phyloP scores from a whole-genome alignment of 2,329 filamentous ascomycete genomes.

The Fusarium camptoceras region DNA sequence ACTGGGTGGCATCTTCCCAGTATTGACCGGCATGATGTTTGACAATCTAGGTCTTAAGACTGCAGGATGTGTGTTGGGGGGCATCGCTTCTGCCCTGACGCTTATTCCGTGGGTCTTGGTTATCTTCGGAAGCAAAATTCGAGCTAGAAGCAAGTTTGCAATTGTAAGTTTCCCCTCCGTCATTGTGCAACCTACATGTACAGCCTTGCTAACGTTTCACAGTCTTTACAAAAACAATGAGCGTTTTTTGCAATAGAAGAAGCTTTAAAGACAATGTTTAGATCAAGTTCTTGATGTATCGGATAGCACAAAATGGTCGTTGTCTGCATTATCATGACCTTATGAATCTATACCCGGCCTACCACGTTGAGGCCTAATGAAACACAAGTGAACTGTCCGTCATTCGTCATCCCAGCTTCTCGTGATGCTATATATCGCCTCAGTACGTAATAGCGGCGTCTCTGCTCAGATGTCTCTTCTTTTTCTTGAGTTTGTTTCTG shows the following conservation, averaged over 20 bases:
- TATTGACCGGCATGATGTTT: constrained; percentile 81
- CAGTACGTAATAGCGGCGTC: constrained; percentile 24
- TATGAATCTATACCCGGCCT: constrained; percentile 5
- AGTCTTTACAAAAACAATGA: constrained; percentile 42
- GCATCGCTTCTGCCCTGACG: constrained; percentile 75
- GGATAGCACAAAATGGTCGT: neutral
- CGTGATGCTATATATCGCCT: neutral
- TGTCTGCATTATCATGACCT: constrained; percentile 2
- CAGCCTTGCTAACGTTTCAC: neutral
- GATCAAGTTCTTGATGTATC: neutral
- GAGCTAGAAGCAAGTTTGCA: constrained; percentile 81
- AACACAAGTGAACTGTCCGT: neutral
- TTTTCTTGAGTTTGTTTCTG: constrained; percentile 29
- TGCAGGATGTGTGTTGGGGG: constrained; percentile 81
- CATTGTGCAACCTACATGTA: neutral
- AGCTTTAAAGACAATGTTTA: neutral
- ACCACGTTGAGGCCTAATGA: neutral
- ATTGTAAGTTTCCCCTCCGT: constrained; percentile 57
- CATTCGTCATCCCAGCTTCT: neutral
- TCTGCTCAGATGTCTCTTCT: constrained; percentile 25
- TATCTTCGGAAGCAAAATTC: constrained; percentile 80
- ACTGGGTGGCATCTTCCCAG: constrained; percentile 82
- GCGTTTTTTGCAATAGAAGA: neutral
- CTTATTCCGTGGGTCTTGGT: constrained; percentile 89
- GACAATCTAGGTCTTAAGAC: constrained; percentile 74